Evolutionary conservation across 2,329 filamentous ascomycete genomes (phyloP), one percentile per base, ranked within the genome.

Genomic region (Colletotrichum cereale): DNA sequence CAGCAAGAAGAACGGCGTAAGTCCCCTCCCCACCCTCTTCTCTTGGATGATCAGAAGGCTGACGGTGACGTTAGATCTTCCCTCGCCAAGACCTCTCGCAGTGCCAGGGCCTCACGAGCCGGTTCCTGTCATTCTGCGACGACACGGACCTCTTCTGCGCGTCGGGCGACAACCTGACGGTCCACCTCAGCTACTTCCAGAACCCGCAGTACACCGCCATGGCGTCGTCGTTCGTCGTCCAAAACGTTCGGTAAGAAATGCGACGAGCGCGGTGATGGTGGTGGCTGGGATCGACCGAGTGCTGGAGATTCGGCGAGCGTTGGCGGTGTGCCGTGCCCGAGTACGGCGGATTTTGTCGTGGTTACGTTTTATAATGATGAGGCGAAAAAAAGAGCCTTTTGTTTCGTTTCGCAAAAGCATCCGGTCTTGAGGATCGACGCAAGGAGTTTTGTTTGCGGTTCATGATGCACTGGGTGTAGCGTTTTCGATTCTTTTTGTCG

Each of bases 1-100:
- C 26, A 81, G 80, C 73, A 77, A 76, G 12, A 77, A 74, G 1
- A 73, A 83, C 53, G 83, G 83, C 44, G 83, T 84, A 77, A 66
- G 83, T 78, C 61, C 24, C 42, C 44, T 3, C 2, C 2, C 18
- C 1, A 14, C 2, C 48, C 3, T 0, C 16, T 1, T 29, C 5
- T 7, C 2, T 44, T 1, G 3, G 12, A 5, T 3, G 5, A 0
- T 1, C 2, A 0, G 2, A 5, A 2, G 36, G 16, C 26, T 68
- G 24, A 68, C 53, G 3, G 0, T 31, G 1, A 16, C 29, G 10
- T 14, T 21, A 72, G 69, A 69, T 72, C 58, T 72, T 72, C 47
- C 69, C 69, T 7, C 69, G 69, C 16, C 38, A 58, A 16, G 69
- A 72, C 16, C 60, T 72, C 18, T 24, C 50, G 29, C 52, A 60